Base-by-base conservation (phyloP, 1,284 basidiomycete species). In the Ceratobasidium sp. region DNA sequence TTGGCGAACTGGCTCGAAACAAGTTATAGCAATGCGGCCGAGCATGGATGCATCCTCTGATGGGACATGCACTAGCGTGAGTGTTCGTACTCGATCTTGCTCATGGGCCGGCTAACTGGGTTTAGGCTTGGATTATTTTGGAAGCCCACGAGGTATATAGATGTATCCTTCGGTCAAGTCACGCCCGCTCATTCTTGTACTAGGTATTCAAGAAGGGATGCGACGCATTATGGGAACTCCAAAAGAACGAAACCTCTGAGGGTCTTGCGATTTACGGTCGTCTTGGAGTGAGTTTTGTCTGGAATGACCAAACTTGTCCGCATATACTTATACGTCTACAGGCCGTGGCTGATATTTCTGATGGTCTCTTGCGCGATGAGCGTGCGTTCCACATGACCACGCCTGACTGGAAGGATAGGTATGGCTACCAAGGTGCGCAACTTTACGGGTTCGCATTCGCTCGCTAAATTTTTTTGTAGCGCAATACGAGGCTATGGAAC, bases 81-180 rank as follows among this genome's bases (percentile, higher is more conserved):
- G 66, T 46, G 24, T 56, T 13, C 9, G 29, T 16, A 7, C 61
- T 22, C 41, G 6, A 29, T 0, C 5, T 24, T 41, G 37, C 29
- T 31, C 6, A 2, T 8, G 9, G 27, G 43, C n/a, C n/a, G 46
- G 34, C 66, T 69, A 31, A 69, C 53, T 24, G 14, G n/a, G 34
- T 9, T 22, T 31, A 69, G 66, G 66, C 66, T 11, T 82, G 81
- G 78, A 78, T 83, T 16, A 81, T 84, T 34, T 76, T 79, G 68
- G 68, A 69, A 54, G 83, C 83, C 0, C 79, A 82, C 74, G 78
- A 80, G 75, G 82, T 82, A 58, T 48, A 61, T 9, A 31, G 34
- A 16, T n/a, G 34, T 13, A 13, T n/a, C 2, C 13, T 62, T 24
- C 39, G n/a, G 24, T 8, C 9, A n/a, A 16, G 48, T 31, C 29